These are phyloP conservation scores for Smithsoniella earleae DNA, from an alignment of 163 green algal genomes.

Conservation along the genomic window DNA sequence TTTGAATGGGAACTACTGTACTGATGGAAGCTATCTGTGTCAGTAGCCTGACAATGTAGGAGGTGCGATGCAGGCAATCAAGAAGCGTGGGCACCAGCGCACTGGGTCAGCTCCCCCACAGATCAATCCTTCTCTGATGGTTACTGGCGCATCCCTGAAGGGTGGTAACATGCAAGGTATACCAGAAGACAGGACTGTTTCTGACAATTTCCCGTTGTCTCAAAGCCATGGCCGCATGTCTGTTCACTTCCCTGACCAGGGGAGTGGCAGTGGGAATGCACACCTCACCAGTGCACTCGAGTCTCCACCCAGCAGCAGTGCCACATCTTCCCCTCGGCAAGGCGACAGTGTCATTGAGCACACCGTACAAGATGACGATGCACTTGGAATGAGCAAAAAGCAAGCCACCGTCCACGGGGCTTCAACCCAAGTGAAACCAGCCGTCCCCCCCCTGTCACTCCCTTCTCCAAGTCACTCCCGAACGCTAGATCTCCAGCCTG, in stretches of 20 bases:
- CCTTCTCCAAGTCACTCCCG: too few relatives aligned
- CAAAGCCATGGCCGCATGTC: neutral
- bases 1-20: neutral
- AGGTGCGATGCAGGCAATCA: neutral
- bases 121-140: neutral
- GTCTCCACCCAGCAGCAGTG: neutral
- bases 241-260: slow-evolving; percentile 12
- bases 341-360: neutral
- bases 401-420: too few relatives aligned
- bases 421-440: too few relatives aligned
- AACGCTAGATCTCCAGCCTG: too few relatives aligned
- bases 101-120: slow-evolving; percentile 4
- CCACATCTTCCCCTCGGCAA: neutral
- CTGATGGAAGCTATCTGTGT: neutral
- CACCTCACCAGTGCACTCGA: neutral
- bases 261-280: neutral
- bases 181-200: neutral
- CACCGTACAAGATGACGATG: neutral
- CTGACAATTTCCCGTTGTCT: neutral
- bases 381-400: neutral
- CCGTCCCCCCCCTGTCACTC: too few relatives aligned
- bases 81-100: neutral
- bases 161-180: neutral
- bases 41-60: neutral
- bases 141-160: neutral